Percentiles rank a stretch among this genome's conserved stretches.
These are phyloP conservation scores for Botrytis medusae DNA, from an alignment of 2,329 filamentous ascomycete species.

Conservation along the genomic window DNA sequence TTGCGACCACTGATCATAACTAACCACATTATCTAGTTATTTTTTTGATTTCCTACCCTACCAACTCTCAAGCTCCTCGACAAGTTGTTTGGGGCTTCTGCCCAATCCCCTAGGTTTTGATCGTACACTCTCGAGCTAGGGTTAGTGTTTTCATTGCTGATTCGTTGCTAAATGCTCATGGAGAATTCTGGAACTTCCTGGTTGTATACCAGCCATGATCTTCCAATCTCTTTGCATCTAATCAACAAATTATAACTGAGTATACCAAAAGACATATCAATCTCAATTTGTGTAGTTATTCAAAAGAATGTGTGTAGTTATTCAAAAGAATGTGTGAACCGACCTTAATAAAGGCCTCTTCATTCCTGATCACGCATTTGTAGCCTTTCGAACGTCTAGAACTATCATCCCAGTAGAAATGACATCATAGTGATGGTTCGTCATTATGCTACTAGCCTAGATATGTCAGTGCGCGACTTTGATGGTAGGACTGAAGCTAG, in stretches of 20 bases:
- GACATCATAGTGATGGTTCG: neutral
- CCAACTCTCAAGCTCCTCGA: neutral
- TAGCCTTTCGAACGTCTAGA: accelerated
- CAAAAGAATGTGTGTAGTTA: accelerated
- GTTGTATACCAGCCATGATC: neutral
- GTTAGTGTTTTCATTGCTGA: neutral
- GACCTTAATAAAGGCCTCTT: accelerated
- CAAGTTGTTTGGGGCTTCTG: no score
- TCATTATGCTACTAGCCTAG: neutral
- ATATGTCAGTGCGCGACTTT: neutral
- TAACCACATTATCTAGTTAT: no score
- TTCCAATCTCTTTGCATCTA: neutral
- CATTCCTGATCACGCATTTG: neutral
- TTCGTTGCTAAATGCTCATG: neutral
- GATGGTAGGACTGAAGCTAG: neutral
- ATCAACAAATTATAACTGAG: neutral
- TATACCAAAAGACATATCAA: neutral
- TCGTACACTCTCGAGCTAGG: neutral
- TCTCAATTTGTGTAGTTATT: neutral
- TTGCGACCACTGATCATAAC: no score
- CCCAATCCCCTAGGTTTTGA: neutral
- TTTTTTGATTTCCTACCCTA: neutral
- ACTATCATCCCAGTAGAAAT: neutral
- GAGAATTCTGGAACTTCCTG: neutral
- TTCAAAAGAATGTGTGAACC: no score